Conservation (phyloP, 306 rosid species). For the Ziziphus jujuba region DNA sequence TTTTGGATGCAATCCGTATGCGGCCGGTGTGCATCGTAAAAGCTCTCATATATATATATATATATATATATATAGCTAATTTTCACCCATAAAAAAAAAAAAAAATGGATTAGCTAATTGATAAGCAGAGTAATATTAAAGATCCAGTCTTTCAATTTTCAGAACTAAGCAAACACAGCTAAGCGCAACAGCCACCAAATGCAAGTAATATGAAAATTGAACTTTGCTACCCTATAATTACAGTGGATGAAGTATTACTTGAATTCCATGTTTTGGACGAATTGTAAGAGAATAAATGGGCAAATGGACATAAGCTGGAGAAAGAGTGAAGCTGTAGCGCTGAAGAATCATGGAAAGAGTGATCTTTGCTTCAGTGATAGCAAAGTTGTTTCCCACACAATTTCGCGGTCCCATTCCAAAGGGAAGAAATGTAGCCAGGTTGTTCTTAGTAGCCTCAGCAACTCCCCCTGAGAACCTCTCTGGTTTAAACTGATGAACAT, state of each 20-base stretch:
- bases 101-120: too few relatives aligned
- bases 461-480: slow-evolving; percentile 26
- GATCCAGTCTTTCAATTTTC: too few relatives aligned
- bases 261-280: slow-evolving; percentile 23
- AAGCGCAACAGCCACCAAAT: too few relatives aligned
- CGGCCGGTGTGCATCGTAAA: too few relatives aligned
- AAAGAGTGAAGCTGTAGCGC: slow-evolving; percentile 22
- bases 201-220: too few relatives aligned
- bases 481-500: slow-evolving; percentile 25
- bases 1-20: too few relatives aligned
- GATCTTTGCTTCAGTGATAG: slow-evolving; percentile 26
- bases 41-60: too few relatives aligned
- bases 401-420: slow-evolving; percentile 28
- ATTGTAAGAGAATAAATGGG: not conserved
- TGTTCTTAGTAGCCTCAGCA: slow-evolving; percentile 23
- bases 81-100: too few relatives aligned
- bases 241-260: slow-evolving; percentile 12
- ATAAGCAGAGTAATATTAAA: too few relatives aligned
- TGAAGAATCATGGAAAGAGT: slow-evolving; percentile 32
- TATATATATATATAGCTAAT: too few relatives aligned
- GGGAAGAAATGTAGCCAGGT: slow-evolving; percentile 8
- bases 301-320: slow-evolving; percentile 17
- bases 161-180: too few relatives aligned
- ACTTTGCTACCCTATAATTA: not conserved
- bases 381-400: slow-evolving; percentile 27